Evolutionary conservation across 805 yeast genomes (phyloP).

Genomic region (Pichia eremophila): DNA sequence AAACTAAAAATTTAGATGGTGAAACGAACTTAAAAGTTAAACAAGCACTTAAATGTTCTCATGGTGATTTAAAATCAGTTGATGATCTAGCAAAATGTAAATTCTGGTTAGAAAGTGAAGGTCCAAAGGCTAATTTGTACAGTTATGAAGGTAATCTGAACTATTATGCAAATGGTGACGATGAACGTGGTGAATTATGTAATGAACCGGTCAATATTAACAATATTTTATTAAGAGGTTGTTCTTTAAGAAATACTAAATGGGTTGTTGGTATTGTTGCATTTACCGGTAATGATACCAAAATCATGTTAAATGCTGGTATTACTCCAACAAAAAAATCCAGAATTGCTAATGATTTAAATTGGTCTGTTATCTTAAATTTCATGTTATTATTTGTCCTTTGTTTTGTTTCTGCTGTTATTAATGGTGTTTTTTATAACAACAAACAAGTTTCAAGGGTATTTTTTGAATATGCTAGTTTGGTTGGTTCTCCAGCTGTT

Average conservation of each 20-base stretch:
- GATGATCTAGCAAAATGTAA: constrained; percentile 40
- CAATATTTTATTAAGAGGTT: constrained; percentile 65
- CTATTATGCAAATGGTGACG: constrained; percentile 32
- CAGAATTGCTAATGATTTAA: constrained; percentile 63
- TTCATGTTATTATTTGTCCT: constrained; percentile 53
- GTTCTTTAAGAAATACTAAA: constrained; percentile 68
- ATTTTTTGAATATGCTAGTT: constrained; percentile 62
- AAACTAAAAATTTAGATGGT: constrained; percentile 78
- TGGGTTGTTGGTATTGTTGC: constrained; percentile 75
- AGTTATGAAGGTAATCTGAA: constrained; percentile 65
- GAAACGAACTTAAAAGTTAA: constrained; percentile 70
- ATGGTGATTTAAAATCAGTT: constrained; percentile 27
- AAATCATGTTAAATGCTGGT: constrained; percentile 76
- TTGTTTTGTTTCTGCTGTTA: constrained; percentile 61
- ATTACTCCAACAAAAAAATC: constrained; percentile 71
- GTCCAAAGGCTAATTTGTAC: constrained; percentile 73
- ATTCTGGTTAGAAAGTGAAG: constrained; percentile 73
- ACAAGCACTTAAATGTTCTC: constrained; percentile 58
- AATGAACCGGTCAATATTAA: constrained; percentile 64
- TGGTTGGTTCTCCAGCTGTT: constrained; percentile 53
- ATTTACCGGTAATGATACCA: constrained; percentile 72
- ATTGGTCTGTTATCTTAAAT: constrained; percentile 59
- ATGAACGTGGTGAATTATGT: constrained; percentile 23
- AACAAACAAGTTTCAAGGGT: constrained; percentile 40
- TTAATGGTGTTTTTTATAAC: constrained; percentile 59